Conservation (phyloP, 768 basidiomycete genomes). For the Ephemerocybe angulata region DNA sequence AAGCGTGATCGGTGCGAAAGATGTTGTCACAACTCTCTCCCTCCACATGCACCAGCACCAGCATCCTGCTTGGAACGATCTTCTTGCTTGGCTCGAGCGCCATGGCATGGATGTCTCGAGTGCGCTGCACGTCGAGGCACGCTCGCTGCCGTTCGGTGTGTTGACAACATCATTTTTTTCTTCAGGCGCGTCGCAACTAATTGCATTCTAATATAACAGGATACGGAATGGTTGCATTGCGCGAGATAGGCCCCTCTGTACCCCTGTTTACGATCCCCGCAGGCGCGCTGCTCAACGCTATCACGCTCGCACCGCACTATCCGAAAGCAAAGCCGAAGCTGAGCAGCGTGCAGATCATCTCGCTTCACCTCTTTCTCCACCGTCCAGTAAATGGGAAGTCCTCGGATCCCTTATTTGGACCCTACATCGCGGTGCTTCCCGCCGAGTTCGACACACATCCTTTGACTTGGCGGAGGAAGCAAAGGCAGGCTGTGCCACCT, state of each 20-base stretch:
- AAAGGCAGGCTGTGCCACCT: conserved; percentile 3
- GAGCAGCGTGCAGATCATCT: conserved; percentile 71
- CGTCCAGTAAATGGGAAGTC: conserved; percentile 39
- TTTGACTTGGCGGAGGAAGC: conserved; percentile 62
- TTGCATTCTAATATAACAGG: conserved; percentile 36
- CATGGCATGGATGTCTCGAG: conserved; percentile 44
- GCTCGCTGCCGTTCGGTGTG: conserved; percentile 9
- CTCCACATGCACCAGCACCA: conserved; percentile 9
- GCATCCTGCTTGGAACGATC: conserved; percentile 40
- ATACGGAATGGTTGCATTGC: conserved; percentile 61
- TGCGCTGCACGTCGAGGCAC: conserved; percentile 48
- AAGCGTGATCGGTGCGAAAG: conserved; percentile 21
- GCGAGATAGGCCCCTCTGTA: conserved; percentile 42
- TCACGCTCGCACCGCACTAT: conserved; percentile 63
- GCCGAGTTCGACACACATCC: conserved; percentile 74
- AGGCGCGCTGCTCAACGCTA: conserved; percentile 64
- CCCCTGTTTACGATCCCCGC: conserved; percentile 70
- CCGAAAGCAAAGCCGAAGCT: conserved; percentile 36
- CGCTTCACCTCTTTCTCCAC: conserved; percentile 75
- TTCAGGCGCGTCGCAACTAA: neutral
- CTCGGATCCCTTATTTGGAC: conserved; percentile 59
- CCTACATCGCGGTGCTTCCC: conserved; percentile 80
- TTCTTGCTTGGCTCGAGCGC: conserved; percentile 50
- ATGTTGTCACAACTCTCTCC: conserved; percentile 9
- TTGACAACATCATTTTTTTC: neutral